Conservation (phyloP, 495 filamentous ascomycete species). For the Aspergillus bridgeri region DNA sequence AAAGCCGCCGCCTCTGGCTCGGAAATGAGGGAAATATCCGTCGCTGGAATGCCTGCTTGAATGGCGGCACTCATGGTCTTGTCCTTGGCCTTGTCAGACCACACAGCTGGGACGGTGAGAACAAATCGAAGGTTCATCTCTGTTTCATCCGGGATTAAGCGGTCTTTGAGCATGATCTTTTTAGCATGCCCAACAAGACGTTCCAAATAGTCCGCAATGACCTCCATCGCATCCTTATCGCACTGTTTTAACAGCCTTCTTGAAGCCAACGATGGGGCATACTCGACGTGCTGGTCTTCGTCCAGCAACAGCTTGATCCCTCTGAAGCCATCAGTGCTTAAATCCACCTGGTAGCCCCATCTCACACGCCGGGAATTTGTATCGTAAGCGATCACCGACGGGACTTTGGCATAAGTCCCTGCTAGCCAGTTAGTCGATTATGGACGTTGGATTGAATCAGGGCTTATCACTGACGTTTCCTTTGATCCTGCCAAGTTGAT, state of each 20-base stretch:
- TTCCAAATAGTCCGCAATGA: slow-evolving; percentile 38
- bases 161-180: slow-evolving; percentile 18
- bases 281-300: slow-evolving; percentile 9
- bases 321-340: slow-evolving; percentile 7
- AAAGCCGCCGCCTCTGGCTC: slow-evolving; percentile 63
- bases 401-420: too few relatives aligned
- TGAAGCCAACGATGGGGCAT: slow-evolving; percentile 8
- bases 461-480: too few relatives aligned
- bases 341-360: too few relatives aligned
- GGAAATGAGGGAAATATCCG: slow-evolving; percentile 47
- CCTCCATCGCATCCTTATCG: slow-evolving; percentile 5
- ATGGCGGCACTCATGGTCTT: slow-evolving; percentile 42
- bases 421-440: too few relatives aligned
- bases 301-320: slow-evolving; percentile 24
- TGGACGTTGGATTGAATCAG: too few relatives aligned
- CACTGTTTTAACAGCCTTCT: slow-evolving; percentile 1
- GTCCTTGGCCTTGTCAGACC: slow-evolving; percentile 51
- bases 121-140: slow-evolving; percentile 31
- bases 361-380: too few relatives aligned
- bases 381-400: too few relatives aligned
- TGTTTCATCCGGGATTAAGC: slow-evolving; percentile 24
- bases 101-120: slow-evolving; percentile 55
- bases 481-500: too few relatives aligned
- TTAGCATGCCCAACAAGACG: slow-evolving; percentile 37
- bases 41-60: slow-evolving; percentile 42